phyloP scores from a whole-genome alignment of 352 stramenopile genomes.

The Pythium brassicae region DNA sequence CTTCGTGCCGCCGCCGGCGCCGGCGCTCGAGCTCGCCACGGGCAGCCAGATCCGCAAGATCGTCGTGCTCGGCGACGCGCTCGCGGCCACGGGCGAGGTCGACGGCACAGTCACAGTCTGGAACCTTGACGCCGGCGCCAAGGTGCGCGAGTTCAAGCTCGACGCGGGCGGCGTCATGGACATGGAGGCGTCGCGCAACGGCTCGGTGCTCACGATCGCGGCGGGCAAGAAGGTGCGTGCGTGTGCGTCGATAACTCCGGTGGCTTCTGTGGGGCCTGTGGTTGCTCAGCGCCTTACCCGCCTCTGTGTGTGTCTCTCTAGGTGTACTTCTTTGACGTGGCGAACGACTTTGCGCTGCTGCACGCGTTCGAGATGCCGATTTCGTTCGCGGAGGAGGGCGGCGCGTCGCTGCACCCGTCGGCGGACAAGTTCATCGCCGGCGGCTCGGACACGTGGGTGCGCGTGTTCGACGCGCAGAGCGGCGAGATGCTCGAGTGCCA shows the following conservation, averaged over 20 bases:
- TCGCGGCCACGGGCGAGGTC: constrained; percentile 67
- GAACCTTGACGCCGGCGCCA: constrained; percentile 49
- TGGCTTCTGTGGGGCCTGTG: no score
- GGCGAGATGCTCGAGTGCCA: constrained; percentile 93
- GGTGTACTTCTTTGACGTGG: constrained; percentile 93
- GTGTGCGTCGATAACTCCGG: neutral
- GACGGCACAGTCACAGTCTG: constrained; percentile 70
- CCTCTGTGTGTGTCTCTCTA: constrained; percentile 20
- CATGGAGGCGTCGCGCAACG: constrained; percentile 70
- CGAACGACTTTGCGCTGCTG: constrained; percentile 53
- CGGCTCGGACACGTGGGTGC: constrained; percentile 95
- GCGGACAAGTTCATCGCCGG: constrained; percentile 88
- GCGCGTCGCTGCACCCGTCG: constrained; percentile 82
- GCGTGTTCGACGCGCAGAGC: constrained; percentile 92
- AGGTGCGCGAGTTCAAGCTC: constrained; percentile 53
- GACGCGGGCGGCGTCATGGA: constrained; percentile 78
- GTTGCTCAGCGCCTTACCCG: no score
- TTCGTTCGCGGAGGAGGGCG: constrained; percentile 90
- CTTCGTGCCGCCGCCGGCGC: constrained; percentile 41
- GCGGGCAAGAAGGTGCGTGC: constrained; percentile 79
- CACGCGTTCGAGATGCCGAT: constrained; percentile 80
- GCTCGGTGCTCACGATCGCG: constrained; percentile 85
- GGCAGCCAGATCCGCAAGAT: constrained; percentile 79
- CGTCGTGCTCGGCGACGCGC: constrained; percentile 45
- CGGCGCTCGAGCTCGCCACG: constrained; percentile 47